Percentiles rank a stretch among this genome's conserved stretches.
Conservation (phyloP, 2,329 filamentous ascomycete species). For the Exophiala spinifera region DNA sequence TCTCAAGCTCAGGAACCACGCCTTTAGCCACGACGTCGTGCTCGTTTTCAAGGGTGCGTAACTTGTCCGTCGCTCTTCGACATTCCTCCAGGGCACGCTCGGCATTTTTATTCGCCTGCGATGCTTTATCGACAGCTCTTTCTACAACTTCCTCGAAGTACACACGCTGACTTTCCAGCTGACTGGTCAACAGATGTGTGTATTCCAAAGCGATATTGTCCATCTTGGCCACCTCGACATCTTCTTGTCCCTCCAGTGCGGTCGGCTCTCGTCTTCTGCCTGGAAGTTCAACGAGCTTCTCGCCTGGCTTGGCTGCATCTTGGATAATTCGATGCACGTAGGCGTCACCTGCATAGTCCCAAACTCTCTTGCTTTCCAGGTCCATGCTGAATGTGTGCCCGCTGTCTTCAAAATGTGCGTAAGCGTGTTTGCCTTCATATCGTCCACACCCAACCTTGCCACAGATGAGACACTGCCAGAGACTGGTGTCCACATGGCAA, state of each 20-base stretch:
- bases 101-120: conserved; percentile 62
- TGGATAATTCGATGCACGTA: conserved; percentile 96
- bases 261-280: conserved; percentile 53
- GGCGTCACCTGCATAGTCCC: conserved; percentile 94
- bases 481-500: conserved; percentile 75
- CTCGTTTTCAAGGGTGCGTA: conserved; percentile 15
- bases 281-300: conserved; percentile 80
- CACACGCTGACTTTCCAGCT: conserved; percentile 85
- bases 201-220: conserved; percentile 89
- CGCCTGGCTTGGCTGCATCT: conserved; percentile 63
- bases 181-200: conserved; percentile 85
- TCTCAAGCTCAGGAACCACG: conserved; percentile 64
- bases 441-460: conserved; percentile 89
- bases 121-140: conserved; percentile 85
- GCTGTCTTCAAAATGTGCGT: conserved; percentile 87
- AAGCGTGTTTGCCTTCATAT: conserved; percentile 90
- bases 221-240: conserved; percentile 53
- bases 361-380: conserved; percentile 88
- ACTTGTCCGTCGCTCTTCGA: conserved; percentile 43
- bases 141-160: conserved; percentile 94
- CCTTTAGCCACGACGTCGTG: conserved; percentile 24
- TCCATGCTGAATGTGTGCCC: conserved; percentile 91
- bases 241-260: conserved; percentile 26
- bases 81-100: conserved; percentile 68
- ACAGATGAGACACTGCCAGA: conserved; percentile 95